These are phyloP conservation scores for Spinacia oleracea DNA, from an alignment of 179 eudicot species.

Conservation along the genomic window DNA sequence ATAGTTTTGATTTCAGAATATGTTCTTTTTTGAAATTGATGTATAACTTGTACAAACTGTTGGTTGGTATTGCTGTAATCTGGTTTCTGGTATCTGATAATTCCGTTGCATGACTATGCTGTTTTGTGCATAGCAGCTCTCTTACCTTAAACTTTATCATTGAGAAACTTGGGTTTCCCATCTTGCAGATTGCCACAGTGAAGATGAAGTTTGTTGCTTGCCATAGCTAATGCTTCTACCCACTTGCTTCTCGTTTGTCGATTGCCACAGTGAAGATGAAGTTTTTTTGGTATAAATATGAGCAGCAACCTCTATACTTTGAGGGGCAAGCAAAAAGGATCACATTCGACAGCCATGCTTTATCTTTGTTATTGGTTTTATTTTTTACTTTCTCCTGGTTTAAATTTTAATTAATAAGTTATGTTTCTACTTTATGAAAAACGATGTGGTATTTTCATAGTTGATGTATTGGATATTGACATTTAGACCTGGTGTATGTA, in stretches of 20 bases:
- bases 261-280: too few species aligned
- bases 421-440: not conserved
- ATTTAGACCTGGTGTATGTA: not conserved
- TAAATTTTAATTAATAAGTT: not conserved
- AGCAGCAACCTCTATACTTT: not conserved
- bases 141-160: not conserved
- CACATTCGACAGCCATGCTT: not conserved
- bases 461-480: not conserved
- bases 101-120: not conserved
- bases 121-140: too few species aligned
- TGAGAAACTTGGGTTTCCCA: not conserved
- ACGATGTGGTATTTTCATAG: not conserved
- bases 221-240: not conserved
- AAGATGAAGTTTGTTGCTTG: not conserved
- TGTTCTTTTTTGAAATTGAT: not conserved
- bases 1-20: too few species aligned
- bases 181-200: slow-evolving; percentile 14
- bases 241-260: not conserved
- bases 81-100: not conserved
- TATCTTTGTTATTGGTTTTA: not conserved
- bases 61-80: too few species aligned
- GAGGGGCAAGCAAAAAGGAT: not conserved
- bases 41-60: not conserved
- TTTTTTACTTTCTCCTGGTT: not conserved
- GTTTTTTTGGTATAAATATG: not conserved